A percentile compares a stretch with the other conserved stretches of the same genome.
Conservation (phyloP, 345 rosid species). For the Brassica napus region DNA sequence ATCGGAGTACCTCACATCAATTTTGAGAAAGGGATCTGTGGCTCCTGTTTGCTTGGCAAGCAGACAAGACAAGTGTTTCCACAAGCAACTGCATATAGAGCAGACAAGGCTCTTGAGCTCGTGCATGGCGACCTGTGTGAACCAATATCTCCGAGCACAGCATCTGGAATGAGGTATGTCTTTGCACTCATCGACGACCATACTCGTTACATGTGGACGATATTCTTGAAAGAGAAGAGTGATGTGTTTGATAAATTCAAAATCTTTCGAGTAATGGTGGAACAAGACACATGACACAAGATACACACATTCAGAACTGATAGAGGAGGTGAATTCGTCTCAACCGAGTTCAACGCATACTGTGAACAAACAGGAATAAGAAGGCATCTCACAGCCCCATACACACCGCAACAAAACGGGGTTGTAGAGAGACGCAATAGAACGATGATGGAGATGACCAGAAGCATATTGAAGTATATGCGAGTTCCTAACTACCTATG, state of each 20-base stretch:
- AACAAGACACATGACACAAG: neutral
- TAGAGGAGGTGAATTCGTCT: neutral
- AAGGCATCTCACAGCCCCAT: neutral
- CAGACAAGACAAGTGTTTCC: neutral
- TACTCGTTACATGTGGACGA: neutral
- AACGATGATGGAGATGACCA: neutral
- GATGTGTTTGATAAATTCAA: neutral
- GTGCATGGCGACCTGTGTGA: neutral
- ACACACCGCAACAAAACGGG: neutral
- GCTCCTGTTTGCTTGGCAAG: neutral
- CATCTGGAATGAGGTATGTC: neutral
- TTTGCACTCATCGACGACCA: neutral
- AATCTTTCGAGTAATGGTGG: neutral
- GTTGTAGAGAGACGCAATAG: neutral
- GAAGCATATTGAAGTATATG: neutral
- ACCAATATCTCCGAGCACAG: neutral
- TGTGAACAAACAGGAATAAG: neutral
- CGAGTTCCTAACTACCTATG: neutral
- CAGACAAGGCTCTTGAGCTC: neutral
- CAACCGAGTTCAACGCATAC: neutral
- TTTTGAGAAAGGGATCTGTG: neutral
- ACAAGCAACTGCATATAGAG: neutral
- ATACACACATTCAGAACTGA: neutral
- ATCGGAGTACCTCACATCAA: neutral
- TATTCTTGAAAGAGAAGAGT: too few species aligned